These are phyloP conservation scores for Tetrastigma voinierianum DNA, from an alignment of 164 flowering plant genomes.

Conservation along the genomic window DNA sequence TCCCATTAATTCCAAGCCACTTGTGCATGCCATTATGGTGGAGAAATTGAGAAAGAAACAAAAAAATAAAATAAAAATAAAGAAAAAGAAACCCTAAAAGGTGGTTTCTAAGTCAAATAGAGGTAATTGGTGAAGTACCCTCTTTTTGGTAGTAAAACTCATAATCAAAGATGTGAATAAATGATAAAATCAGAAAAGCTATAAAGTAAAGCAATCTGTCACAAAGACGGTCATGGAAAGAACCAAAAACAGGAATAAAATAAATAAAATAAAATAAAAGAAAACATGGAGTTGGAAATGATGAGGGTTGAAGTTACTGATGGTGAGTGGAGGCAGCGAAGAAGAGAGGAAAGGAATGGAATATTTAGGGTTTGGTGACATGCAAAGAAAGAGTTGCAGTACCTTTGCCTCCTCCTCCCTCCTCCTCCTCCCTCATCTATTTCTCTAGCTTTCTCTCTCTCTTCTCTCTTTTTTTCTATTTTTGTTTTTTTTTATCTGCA, in stretches of 20 bases:
- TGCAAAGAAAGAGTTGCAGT: constrained; percentile 36
- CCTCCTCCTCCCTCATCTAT: neutral
- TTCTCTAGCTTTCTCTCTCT: neutral
- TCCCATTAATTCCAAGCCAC: too few species aligned
- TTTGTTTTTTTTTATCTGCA: too few species aligned
- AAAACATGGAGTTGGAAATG: constrained; percentile 28
- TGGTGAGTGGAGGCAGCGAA: constrained; percentile 39
- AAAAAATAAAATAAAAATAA: neutral
- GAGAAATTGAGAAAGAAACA: neutral
- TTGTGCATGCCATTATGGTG: neutral
- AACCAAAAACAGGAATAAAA: neutral
- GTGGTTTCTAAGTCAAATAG: constrained; percentile 31
- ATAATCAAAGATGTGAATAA: constrained; percentile 22
- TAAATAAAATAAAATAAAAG: constrained; percentile 4
- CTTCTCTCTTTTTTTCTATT: neutral
- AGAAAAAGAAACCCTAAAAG: constrained; percentile 11
- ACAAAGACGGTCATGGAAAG: constrained; percentile 9
- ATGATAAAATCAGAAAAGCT: constrained; percentile 21
- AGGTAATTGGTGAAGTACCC: constrained; percentile 33
- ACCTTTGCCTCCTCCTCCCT: neutral
- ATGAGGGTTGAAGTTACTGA: constrained; percentile 37
- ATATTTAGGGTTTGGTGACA: constrained; percentile 59
- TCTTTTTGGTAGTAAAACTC: constrained; percentile 22
- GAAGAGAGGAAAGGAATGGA: constrained; percentile 28
- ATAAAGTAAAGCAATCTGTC: constrained; percentile 19